Base-by-base conservation (phyloP, 345 rosid genomes). In the Brassica incana region DNA sequence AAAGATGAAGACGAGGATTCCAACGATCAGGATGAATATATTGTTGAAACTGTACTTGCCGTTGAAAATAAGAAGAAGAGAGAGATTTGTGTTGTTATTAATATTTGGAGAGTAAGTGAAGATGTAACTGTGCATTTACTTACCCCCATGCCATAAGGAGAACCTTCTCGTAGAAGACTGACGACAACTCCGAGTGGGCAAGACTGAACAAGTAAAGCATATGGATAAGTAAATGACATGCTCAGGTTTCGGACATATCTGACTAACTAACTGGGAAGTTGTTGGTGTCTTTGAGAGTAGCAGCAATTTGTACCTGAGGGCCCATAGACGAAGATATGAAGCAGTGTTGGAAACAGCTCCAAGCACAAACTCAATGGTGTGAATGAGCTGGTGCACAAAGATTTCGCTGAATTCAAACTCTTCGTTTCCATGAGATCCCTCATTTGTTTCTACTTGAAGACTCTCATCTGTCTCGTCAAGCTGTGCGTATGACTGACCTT, bases 311-410 rank as follows among this genome's bases (percentile, higher is more conserved):
- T 50, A 95, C 99, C 98, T 96, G 77, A 96, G 93, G 15, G 98
- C 97, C 99, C 99, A 93, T 40, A 90, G 78, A 58, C 98, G 93
- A 71, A 96, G 98, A 82, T 93, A 92, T 1, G 98, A 96, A 73
- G 99, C 99, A 32, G 98, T 96, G 85, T 96, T 96, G 59, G 99
- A 96, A 73, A 93, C 98, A 59, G 97, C 97, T 76, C 99, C 98
- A 54, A 96, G 98, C 50, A 93, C 98, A 85, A 93, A 96, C 81
- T 96, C 98, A 43, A 96, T 93, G 30, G 99, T 96, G 84, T 96
- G 98, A 64, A 96, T 96, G 73, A 96, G 86, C 82, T 92, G 99
- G 82, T 96, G 95, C 23, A 96, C 98, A 75, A 50, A 50, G 16
- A 50, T 50, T 50, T 50, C 58, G 58, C 58, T 50, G 58, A 50